Evolutionary conservation across 1,284 basidiomycete genomes (phyloP).

Genomic region (Naganishia albida): DNA sequence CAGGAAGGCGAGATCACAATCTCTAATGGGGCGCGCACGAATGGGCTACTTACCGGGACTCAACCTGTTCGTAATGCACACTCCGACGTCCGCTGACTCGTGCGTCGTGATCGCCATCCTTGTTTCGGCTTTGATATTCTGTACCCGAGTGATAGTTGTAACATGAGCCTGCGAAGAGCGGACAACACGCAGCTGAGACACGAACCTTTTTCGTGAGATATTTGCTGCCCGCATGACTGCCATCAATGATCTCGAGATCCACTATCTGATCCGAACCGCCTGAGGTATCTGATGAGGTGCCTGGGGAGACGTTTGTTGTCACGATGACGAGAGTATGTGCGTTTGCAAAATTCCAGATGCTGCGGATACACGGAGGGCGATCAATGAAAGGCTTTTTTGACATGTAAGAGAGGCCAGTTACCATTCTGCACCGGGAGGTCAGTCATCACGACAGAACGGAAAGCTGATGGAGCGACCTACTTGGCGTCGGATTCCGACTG

Average conservation of each 20-base stretch:
- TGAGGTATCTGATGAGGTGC: constrained; percentile 43
- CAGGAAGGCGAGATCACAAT: not conserved
- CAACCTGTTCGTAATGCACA: constrained; percentile 84
- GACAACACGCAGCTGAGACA: not conserved
- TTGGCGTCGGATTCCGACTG: constrained; percentile 67
- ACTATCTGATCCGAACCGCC: constrained; percentile 65
- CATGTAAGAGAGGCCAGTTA: constrained; percentile 25
- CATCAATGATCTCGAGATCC: constrained; percentile 93
- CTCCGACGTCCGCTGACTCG: constrained; percentile 88
- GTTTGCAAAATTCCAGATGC: constrained; percentile 92
- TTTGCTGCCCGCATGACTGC: constrained; percentile 79
- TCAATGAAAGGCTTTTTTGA: not conserved
- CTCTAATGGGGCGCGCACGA: not conserved
- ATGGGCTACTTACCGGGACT: constrained; percentile 68
- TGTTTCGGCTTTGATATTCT: constrained; percentile 82
- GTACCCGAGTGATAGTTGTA: not conserved
- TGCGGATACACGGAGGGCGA: constrained; percentile 54
- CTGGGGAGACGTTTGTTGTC: constrained; percentile 82
- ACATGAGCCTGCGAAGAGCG: constrained; percentile 5
- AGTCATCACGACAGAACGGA: not conserved
- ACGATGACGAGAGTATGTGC: constrained; percentile 84
- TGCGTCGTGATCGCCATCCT: constrained; percentile 93
- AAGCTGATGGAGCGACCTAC: constrained; percentile 39
- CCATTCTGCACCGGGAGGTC: constrained; percentile 43
- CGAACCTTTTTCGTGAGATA: constrained; percentile 78